Evolutionary conservation across 202 grass and related monocot genomes (phyloP).

Genomic region (Zoysia matrella): DNA sequence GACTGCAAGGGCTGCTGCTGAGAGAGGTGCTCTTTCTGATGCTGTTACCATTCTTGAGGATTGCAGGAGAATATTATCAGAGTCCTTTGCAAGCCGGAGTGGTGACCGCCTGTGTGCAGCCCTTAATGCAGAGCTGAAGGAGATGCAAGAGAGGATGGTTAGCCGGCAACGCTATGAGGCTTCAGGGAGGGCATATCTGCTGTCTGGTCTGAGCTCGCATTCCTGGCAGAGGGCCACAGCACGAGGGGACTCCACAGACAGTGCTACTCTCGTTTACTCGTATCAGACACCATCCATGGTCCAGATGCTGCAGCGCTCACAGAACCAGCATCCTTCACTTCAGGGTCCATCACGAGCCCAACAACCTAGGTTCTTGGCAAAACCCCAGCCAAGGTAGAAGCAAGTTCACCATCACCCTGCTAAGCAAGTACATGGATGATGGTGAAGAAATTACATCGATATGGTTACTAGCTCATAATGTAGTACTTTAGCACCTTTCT

Average conservation of each 20-base stretch:
- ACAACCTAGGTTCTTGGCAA: slow-evolving; percentile 45
- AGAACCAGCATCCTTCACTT: slow-evolving; percentile 54
- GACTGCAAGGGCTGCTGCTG: slow-evolving; percentile 72
- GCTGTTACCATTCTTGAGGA: slow-evolving; percentile 76
- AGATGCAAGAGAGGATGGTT: slow-evolving; percentile 94
- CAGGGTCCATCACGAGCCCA: slow-evolving; percentile 34
- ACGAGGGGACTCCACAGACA: slow-evolving; percentile 74
- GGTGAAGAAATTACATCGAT: slow-evolving; percentile 31
- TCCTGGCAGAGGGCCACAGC: slow-evolving; percentile 90
- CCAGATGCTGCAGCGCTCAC: slow-evolving; percentile 82
- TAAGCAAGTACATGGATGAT: slow-evolving; percentile 20
- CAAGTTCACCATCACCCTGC: slow-evolving; percentile 18
- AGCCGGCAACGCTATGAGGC: slow-evolving; percentile 67
- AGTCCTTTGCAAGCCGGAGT: slow-evolving; percentile 58
- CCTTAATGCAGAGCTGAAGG: slow-evolving; percentile 81
- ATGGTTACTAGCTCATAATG: slow-evolving; percentile 15
- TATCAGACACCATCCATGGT: slow-evolving; percentile 92
- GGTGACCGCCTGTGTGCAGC: slow-evolving; percentile 77
- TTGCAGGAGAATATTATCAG: slow-evolving; percentile 53
- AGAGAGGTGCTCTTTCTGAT: slow-evolving; percentile 71
- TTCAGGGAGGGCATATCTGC: slow-evolving; percentile 78
- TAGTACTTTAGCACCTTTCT: slow-evolving; percentile 36
- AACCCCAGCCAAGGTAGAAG: slow-evolving; percentile 58
- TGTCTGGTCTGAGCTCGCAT: slow-evolving; percentile 91
- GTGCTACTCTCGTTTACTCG: slow-evolving; percentile 64